A percentile compares a stretch with the other conserved stretches of the same genome.
These are phyloP conservation scores for Fusarium torreyae DNA, from an alignment of 2,329 filamentous ascomycete species.

Conservation along the genomic window DNA sequence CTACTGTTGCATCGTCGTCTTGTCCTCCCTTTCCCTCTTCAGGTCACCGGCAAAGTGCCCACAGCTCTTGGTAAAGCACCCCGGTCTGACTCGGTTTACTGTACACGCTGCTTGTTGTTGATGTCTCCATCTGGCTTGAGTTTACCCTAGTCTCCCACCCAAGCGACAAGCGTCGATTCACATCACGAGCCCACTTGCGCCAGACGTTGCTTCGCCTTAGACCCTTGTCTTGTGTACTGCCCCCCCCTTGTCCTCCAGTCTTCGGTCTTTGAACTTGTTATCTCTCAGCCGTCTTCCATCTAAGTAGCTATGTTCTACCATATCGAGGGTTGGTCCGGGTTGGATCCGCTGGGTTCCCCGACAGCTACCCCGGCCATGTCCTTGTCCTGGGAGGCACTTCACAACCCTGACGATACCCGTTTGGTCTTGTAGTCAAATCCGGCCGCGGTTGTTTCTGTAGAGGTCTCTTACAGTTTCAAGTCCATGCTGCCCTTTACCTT, in stretches of 20 bases:
- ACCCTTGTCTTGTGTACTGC: slow-evolving; percentile 27
- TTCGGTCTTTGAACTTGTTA: slow-evolving; percentile 26
- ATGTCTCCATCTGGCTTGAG: slow-evolving; percentile 22
- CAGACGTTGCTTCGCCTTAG: slow-evolving; percentile 45
- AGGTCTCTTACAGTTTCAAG: slow-evolving; percentile 42
- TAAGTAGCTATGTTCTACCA: slow-evolving; percentile 27
- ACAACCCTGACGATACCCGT: slow-evolving; percentile 48
- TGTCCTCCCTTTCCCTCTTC: slow-evolving; percentile 36
- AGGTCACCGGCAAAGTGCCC: slow-evolving; percentile 44
- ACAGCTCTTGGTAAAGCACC: slow-evolving; percentile 22
- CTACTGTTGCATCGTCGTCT: slow-evolving; percentile 32
- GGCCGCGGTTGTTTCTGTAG: slow-evolving; percentile 20
- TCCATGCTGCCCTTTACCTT: slow-evolving; percentile 35
- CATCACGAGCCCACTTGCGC: slow-evolving; percentile 46
- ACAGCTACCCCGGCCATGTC: slow-evolving; percentile 39
- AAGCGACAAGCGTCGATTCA: slow-evolving; percentile 39
- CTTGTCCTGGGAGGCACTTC: slow-evolving; percentile 41
- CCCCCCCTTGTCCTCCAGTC: slow-evolving; percentile 31
- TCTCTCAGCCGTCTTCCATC: slow-evolving; percentile 29
- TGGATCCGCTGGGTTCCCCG: slow-evolving; percentile 24
- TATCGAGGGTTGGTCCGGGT: slow-evolving; percentile 37
- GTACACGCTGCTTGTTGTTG: slow-evolving; percentile 23
- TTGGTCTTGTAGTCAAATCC: slow-evolving; percentile 28
- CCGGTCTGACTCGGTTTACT: slow-evolving; percentile 36
- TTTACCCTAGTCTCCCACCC: slow-evolving; percentile 28